Conservation (phyloP, 176 grass and related monocot genomes). For the Phyllostachys edulis region DNA sequence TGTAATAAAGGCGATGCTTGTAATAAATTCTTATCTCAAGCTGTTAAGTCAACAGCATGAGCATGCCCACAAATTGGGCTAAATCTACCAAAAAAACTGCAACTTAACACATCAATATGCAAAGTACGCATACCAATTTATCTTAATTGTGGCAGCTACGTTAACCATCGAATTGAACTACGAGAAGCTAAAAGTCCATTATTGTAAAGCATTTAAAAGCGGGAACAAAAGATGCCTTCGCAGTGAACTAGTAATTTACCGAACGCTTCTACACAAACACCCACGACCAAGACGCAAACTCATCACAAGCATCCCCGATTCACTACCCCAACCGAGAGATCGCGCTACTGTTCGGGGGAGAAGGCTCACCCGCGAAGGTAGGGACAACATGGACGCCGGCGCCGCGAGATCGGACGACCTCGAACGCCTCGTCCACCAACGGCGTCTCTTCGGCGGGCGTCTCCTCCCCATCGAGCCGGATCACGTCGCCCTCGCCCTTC, state of each 20-base stretch:
- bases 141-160: background rate
- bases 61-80: constrained; percentile 22
- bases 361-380: constrained; percentile 76
- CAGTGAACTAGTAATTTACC: constrained; percentile 25
- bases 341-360: background rate
- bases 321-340: constrained; percentile 20
- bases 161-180: constrained; percentile 3
- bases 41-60: constrained; percentile 36
- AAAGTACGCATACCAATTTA: background rate
- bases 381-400: constrained; percentile 80
- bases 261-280: constrained; percentile 7
- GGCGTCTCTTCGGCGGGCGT: constrained; percentile 26
- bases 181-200: background rate
- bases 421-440: constrained; percentile 59
- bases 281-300: background rate
- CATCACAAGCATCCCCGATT: background rate
- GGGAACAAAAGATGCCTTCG: background rate
- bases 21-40: constrained; percentile 33
- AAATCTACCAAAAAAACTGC: constrained; percentile 20
- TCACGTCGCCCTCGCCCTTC: constrained; percentile 14
- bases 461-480: constrained; percentile 24
- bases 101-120: constrained; percentile 11
- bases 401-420: constrained; percentile 84
- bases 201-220: constrained; percentile 12
- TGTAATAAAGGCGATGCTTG: constrained; percentile 30